phyloP scores from a whole-genome alignment of 805 yeast species.

The Alloascoidea africana region DNA sequence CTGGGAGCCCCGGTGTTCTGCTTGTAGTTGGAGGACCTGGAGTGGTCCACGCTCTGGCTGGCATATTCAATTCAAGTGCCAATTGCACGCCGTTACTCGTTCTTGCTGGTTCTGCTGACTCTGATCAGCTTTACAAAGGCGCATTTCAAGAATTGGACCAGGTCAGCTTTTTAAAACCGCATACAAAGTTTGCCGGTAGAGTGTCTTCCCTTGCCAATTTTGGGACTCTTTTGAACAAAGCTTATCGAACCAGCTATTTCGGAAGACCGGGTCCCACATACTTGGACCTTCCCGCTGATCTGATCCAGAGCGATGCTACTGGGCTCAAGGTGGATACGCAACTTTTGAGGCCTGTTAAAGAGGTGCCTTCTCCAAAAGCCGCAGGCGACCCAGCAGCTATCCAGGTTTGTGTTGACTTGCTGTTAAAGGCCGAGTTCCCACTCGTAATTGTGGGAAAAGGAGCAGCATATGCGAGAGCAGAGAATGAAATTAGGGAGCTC shows the following conservation, averaged over 20 bases:
- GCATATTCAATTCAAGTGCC: conserved; percentile 42
- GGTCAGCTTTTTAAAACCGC: conserved; percentile 28
- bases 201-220: conserved; percentile 21
- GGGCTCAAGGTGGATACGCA: conserved; percentile 9
- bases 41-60: conserved; percentile 50
- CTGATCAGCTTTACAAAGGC: conserved; percentile 34
- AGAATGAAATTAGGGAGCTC: conserved; percentile 23
- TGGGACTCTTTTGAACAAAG: conserved; percentile 27
- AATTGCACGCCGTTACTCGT: conserved; percentile 55
- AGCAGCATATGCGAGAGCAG: conserved; percentile 32
- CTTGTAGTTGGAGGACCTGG: conserved; percentile 72
- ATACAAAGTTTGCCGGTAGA: conserved; percentile 36
- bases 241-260: conserved; percentile 25
- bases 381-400: conserved; percentile 22
- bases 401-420: conserved; percentile 18
- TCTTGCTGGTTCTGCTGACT: conserved; percentile 45
- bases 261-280: conserved; percentile 51
- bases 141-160: conserved; percentile 66
- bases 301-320: conserved; percentile 24
- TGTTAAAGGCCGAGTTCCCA: conserved; percentile 27
- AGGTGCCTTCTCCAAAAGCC: conserved; percentile 18
- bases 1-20: conserved; percentile 49
- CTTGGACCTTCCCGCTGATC: conserved; percentile 49
- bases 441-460: conserved; percentile 56
- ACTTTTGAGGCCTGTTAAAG: conserved; percentile 4